These are phyloP conservation scores for Trypanosoma vivax DNA, from an alignment of 208 protist genomes.

Conservation along the genomic window DNA sequence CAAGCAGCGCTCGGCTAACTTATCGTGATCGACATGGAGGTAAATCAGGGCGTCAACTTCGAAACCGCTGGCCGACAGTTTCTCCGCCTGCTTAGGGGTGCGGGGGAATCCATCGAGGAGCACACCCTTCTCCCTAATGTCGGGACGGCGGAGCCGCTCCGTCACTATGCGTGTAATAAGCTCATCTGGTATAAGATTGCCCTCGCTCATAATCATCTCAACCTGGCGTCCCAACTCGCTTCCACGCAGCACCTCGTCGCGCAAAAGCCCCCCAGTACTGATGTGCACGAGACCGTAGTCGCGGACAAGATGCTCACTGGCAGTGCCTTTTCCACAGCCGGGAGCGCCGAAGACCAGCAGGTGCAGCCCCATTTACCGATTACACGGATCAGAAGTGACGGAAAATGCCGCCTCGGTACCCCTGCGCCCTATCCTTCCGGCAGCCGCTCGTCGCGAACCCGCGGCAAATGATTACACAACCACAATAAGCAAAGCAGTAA, in stretches of 20 bases:
- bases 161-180: constrained; percentile 73
- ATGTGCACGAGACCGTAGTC: constrained; percentile 84
- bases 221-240: constrained; percentile 50
- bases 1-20: constrained; percentile 56
- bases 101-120: constrained; percentile 94
- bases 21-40: constrained; percentile 40
- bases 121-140: constrained; percentile 46
- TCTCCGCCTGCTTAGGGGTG: constrained; percentile 83
- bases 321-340: constrained; percentile 71
- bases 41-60: constrained; percentile 69
- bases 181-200: constrained; percentile 76
- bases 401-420: too few relatives aligned
- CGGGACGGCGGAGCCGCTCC: constrained; percentile 22
- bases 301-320: constrained; percentile 78
- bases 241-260: constrained; percentile 69
- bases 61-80: constrained; percentile 42
- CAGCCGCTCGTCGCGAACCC: too few relatives aligned
- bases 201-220: constrained; percentile 47
- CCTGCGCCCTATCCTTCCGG: too few relatives aligned
- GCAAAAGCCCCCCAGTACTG: constrained; percentile 86
- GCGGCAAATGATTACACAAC: too few relatives aligned
- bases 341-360: constrained; percentile 75
- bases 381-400: too few relatives aligned
- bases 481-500: too few relatives aligned
- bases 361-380: constrained; percentile 39